Conservation (phyloP, 345 rosid species). For the Citrus hindsii region DNA sequence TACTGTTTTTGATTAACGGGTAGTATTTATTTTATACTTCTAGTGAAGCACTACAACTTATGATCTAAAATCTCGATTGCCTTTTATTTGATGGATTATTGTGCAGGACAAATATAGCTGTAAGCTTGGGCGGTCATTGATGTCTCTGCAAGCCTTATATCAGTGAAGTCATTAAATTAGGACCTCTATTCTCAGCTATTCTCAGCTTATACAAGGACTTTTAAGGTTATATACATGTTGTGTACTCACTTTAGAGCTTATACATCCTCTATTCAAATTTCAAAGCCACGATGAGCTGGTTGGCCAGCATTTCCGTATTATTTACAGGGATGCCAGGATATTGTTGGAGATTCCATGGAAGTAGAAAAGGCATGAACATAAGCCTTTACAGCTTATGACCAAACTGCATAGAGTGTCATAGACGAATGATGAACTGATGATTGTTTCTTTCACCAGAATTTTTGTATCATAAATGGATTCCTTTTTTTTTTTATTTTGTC, state of each 20-base stretch:
- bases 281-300: neutral
- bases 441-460: slow-evolving; percentile 4
- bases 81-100: neutral
- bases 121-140: neutral
- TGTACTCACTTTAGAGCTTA: neutral
- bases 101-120: neutral
- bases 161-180: neutral
- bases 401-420: neutral
- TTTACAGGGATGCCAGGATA: slow-evolving; percentile 1
- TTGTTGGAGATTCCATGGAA: neutral
- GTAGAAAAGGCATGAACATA: neutral
- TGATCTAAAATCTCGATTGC: neutral
- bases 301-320: neutral
- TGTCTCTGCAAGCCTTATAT: neutral
- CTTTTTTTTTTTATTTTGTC: neutral
- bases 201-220: neutral
- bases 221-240: neutral
- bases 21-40: too few species aligned
- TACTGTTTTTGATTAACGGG: neutral
- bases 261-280: neutral
- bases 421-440: neutral
- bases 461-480: neutral
- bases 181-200: neutral
- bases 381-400: neutral
- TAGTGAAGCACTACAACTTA: neutral